These are phyloP conservation scores for Epichloe baconii DNA, from an alignment of 2,329 filamentous ascomycete species.

Conservation along the genomic window DNA sequence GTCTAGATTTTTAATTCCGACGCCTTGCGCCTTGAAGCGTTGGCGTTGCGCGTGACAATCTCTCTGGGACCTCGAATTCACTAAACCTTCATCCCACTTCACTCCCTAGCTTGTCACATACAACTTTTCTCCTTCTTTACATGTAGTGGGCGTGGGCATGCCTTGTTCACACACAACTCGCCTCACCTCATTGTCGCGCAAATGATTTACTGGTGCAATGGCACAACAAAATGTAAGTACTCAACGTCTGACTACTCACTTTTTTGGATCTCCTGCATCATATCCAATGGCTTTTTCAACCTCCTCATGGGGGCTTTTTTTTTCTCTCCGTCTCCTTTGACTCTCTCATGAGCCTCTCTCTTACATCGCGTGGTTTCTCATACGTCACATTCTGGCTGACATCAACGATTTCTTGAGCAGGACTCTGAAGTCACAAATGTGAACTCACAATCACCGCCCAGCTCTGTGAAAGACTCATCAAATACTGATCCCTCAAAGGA, in stretches of 20 bases:
- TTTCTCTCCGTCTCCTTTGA: background rate
- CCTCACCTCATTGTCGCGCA: slow-evolving; percentile 21
- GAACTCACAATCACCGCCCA: slow-evolving; percentile 19
- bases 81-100: background rate
- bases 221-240: slow-evolving; percentile 26
- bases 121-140: slow-evolving; percentile 6
- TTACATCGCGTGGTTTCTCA: slow-evolving; percentile 1
- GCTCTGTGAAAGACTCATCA: slow-evolving; percentile 35
- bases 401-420: slow-evolving; percentile 10
- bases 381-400: slow-evolving; percentile 1
- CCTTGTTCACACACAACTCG: slow-evolving; percentile 15
- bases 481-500: slow-evolving; percentile 38
- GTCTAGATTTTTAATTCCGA: slow-evolving; percentile 11
- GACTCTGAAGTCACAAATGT: slow-evolving; percentile 22
- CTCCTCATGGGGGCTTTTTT: background rate
- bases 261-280: slow-evolving; percentile 3
- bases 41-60: background rate
- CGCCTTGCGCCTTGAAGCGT: background rate
- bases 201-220: slow-evolving; percentile 24
- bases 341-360: background rate
- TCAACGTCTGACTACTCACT: background rate
- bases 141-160: slow-evolving; percentile 13
- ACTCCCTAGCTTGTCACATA: background rate
- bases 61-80: background rate
- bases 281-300: slow-evolving; percentile 2